Evolutionary conservation across 768 basidiomycete species (phyloP), one percentile per base, ranked within the genome.

Genomic region (Trametes sanguinea): DNA sequence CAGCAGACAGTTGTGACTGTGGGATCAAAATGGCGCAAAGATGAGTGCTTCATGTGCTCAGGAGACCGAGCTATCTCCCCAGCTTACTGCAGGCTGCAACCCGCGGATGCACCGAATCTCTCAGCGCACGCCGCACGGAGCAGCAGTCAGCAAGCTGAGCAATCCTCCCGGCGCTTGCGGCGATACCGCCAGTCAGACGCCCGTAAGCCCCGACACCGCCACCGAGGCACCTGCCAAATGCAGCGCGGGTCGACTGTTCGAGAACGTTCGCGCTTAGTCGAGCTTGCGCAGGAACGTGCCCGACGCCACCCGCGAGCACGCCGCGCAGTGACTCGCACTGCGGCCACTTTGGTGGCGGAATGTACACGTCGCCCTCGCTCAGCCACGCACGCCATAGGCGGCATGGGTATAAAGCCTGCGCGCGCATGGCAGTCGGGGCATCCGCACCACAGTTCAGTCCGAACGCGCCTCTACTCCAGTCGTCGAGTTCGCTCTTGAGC

Each of bases 371-470:
- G 22, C 22, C 22, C 22, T 22, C 35, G 6, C 17, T 14, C 4
- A 1, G 33, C 32, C 50, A 46, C 50, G 33, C 17, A n/a, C 35
- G 9, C 33, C 37, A 53, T 43, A 22, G 14, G 37, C 29, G 17
- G 46, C 35, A 37, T 37, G 27, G 22, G 48, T 57, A 57, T 57
- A 57, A 48, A 46, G 37, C 43, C 35, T 50, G 56, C 46, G 37
- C 37, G 56, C 17, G 37, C 22, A 35, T 27, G 35, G 45, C 6
- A 45, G 51, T 27, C 32, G 22, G 9, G 55, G 27, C 0, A 10
- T 57, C 14, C 30, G 29, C 46, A 50, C 50, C 57, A 59, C 39
- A 58, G 57, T 58, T 51, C 48, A 58, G 54, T 46, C 44, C 54
- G 54, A 30, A 56, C 57, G 57, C 48, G 57, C 37, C 1, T 22